Evolutionary conservation across 345 rosid genomes (phyloP).

Genomic region (Ceriops decandra): DNA sequence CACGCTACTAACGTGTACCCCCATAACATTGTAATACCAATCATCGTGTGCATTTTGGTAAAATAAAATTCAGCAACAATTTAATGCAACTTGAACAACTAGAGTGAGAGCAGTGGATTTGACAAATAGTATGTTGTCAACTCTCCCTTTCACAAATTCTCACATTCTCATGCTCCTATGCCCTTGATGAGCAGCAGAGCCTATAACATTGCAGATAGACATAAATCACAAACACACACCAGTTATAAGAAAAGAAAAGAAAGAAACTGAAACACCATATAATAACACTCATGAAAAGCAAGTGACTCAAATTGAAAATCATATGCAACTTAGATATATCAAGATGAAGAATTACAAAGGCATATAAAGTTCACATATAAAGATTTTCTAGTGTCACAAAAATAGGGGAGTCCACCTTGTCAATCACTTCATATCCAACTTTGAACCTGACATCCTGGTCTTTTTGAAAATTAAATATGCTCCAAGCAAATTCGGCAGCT

Average conservation of each 20-base stretch:
- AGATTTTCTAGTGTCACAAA: neutral
- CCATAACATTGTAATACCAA: no score
- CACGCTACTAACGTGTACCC: no score
- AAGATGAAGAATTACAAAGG: neutral
- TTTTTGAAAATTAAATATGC: constrained; percentile 59
- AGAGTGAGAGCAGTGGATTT: no score
- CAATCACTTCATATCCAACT: constrained; percentile 68
- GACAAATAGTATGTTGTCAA: no score
- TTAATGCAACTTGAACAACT: no score
- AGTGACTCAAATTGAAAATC: neutral
- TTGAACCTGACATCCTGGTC: constrained; percentile 82
- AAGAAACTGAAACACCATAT: no score
- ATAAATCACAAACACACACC: no score
- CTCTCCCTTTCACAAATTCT: no score
- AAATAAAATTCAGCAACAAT: no score
- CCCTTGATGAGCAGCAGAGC: neutral
- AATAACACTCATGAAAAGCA: neutral
- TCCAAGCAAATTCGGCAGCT: constrained; percentile 80
- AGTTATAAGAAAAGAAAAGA: no score
- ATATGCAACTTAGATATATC: neutral
- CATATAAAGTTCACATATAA: neutral
- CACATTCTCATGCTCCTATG: no score
- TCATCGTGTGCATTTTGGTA: no score
- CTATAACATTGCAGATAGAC: neutral
- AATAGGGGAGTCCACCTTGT: constrained; percentile 47